phyloP scores from a whole-genome alignment of 306 rosid genomes.

The Lithocarpus polystachyus region DNA sequence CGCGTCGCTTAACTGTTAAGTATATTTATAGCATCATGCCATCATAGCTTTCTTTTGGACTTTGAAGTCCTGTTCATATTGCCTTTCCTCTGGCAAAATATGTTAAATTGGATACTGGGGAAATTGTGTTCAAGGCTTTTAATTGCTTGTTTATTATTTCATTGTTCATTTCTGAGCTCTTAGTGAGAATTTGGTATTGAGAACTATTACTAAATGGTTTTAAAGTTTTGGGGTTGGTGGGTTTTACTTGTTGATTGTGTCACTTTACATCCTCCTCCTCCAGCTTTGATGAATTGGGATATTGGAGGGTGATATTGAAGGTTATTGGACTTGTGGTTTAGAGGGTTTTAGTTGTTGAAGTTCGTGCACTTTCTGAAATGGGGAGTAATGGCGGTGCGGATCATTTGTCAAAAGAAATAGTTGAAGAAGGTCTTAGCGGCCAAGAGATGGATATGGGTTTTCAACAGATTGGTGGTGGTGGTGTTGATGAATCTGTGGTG shows the following conservation, averaged over 20 bases:
- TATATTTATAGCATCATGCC: neutral
- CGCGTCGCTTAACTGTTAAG: constrained; percentile 3
- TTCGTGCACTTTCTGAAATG: constrained; percentile 15
- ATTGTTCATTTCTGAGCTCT: neutral
- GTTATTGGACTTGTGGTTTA: constrained; percentile 15
- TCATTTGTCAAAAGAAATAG: constrained; percentile 17
- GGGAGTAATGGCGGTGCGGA: constrained; percentile 43
- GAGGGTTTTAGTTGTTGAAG: neutral
- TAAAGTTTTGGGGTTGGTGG: constrained; percentile 7
- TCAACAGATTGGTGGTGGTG: constrained; percentile 29
- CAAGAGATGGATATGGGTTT: constrained; percentile 21
- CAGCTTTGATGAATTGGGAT: neutral
- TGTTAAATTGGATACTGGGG: constrained; percentile 12
- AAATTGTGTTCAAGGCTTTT: constrained; percentile 12
- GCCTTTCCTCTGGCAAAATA: constrained; percentile 13
- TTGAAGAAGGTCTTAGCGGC: constrained; percentile 27
- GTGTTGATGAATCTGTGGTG: constrained; percentile 7
- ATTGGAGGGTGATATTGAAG: constrained; percentile 8
- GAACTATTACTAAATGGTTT: neutral
- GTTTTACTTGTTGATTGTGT: constrained; percentile 1
- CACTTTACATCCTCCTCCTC: neutral
- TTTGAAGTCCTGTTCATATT: constrained; percentile 10
- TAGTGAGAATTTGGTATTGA: neutral
- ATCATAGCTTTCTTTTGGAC: neutral
- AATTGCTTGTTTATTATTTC: constrained; percentile 20